Evolutionary conservation across 2,329 filamentous ascomycete genomes (phyloP).

Genomic region (Botryotinia calthae): DNA sequence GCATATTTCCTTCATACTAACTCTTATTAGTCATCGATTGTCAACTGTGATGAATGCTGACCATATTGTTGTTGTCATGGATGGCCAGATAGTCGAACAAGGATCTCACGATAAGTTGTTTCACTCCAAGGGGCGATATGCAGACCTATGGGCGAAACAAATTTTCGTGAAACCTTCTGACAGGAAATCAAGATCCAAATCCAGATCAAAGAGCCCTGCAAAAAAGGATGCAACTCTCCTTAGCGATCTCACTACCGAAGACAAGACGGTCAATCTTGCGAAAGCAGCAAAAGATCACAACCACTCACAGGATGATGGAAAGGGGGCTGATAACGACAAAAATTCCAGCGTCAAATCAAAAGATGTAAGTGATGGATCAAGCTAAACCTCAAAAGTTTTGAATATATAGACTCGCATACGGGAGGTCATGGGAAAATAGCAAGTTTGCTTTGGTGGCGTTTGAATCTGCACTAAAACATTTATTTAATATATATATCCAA

Average conservation of each 20-base stretch:
- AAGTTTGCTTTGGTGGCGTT: conserved; percentile 24
- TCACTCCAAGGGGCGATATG: conserved; percentile 48
- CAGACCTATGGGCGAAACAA: conserved; percentile 52
- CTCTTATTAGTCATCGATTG: conserved; percentile 43
- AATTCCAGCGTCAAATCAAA: conserved; percentile 7
- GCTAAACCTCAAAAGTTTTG: conserved; percentile 12
- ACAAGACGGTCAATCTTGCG: conserved; percentile 25
- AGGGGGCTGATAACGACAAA: neutral
- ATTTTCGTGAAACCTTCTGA: conserved; percentile 35
- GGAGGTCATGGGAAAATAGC: conserved; percentile 5
- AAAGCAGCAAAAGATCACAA: conserved; percentile 24
- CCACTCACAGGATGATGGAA: conserved; percentile 21
- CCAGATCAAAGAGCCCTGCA: conserved; percentile 32
- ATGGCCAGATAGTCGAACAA: conserved; percentile 50
- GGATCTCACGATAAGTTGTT: conserved; percentile 52
- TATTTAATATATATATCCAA: neutral
- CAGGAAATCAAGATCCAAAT: conserved; percentile 28
- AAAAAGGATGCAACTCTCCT: conserved; percentile 34
- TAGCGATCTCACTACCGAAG: conserved; percentile 34
- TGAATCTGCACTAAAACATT: neutral
- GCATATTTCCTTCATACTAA: conserved; percentile 21
- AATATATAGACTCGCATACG: neutral
- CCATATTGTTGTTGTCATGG: conserved; percentile 52
- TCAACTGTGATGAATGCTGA: conserved; percentile 55
- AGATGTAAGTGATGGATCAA: conserved; percentile 32